These are phyloP conservation scores for Saussurea involucrata DNA, from an alignment of 129 eudicot species.

Conservation along the genomic window DNA sequence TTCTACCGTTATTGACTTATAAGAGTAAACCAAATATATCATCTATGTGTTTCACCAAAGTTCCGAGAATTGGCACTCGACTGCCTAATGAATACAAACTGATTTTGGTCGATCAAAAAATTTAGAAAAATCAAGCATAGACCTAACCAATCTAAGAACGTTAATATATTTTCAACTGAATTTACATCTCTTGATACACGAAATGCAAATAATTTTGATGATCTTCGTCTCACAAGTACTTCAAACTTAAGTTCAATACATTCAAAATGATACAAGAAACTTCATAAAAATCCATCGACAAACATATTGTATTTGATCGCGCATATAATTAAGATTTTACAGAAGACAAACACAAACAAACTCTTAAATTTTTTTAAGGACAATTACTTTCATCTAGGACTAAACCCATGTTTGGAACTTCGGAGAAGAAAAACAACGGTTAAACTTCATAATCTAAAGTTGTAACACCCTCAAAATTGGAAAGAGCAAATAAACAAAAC, in stretches of 20 bases:
- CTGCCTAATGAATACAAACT: no score
- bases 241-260: background rate
- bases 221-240: slow-evolving; percentile 7
- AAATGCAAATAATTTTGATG: slow-evolving; percentile 6
- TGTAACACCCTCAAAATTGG: no score
- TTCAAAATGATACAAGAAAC: background rate
- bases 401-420: background rate
- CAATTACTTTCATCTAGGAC: slow-evolving; percentile 16
- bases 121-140: background rate
- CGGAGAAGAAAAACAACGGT: slow-evolving; percentile 14
- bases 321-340: background rate
- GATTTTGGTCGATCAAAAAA: background rate
- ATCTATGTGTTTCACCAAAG: no score
- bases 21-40: no score
- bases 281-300: background rate
- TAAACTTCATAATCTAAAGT: background rate
- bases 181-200: background rate
- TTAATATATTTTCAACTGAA: background rate
- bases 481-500: no score
- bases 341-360: background rate
- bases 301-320: background rate
- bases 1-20: no score
- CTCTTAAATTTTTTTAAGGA: no score
- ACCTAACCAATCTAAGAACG: background rate
- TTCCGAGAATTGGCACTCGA: no score